These are phyloP conservation scores for Alternaria rosae DNA, from an alignment of 2,329 filamentous ascomycete genomes.

Conservation along the genomic window DNA sequence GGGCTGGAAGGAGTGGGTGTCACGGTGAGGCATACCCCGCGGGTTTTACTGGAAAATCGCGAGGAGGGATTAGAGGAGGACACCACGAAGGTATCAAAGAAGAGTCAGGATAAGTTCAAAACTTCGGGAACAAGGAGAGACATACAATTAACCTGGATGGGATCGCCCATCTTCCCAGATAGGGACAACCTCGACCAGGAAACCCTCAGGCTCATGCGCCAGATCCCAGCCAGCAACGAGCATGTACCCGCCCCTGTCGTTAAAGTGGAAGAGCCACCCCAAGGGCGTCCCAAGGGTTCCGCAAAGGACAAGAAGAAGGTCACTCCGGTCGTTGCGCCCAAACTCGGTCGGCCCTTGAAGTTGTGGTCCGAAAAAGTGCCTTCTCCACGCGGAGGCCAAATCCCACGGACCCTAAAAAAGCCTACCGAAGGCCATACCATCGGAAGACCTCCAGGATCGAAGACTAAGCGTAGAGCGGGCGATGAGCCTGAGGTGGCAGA, in stretches of 20 bases:
- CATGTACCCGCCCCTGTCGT: neutral
- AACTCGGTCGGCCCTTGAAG: conserved; percentile 4
- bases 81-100: conserved; percentile 3
- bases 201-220: conserved; percentile 24
- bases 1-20: conserved; percentile 65
- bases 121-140: conserved; percentile 39
- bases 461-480: conserved; percentile 11
- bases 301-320: neutral
- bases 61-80: conserved; percentile 11
- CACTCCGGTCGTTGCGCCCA: neutral
- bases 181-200: conserved; percentile 30
- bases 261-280: neutral
- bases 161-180: conserved; percentile 44
- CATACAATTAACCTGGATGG: conserved; percentile 49
- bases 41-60: conserved; percentile 8
- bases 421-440: neutral
- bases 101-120: conserved; percentile 18
- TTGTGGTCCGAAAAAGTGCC: neutral
- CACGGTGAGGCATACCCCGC: conserved; percentile 40
- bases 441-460: conserved; percentile 29
- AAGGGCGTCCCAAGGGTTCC: neutral
- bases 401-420: neutral
- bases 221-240: neutral
- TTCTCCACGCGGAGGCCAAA: conserved; percentile 4
- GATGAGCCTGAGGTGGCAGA: neutral